phyloP scores from a whole-genome alignment of 2,329 filamentous ascomycete species.

The Trichoderma cornu-damae region DNA sequence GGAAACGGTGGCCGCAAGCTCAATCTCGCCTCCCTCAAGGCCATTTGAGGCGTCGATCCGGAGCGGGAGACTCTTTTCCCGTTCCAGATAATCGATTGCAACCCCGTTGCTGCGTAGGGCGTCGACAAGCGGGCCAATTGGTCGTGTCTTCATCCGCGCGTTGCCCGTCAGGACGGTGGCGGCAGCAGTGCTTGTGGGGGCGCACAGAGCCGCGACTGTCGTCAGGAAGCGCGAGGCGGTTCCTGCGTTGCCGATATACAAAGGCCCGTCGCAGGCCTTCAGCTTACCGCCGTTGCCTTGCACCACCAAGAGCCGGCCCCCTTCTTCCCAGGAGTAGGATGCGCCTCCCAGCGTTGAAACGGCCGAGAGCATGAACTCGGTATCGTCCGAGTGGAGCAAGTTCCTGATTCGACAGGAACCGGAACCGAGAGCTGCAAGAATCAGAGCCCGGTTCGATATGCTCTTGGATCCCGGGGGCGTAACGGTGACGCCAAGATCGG shows the following conservation, averaged over 20 bases:
- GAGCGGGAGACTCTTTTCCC: constrained; percentile 76
- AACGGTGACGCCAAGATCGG: constrained; percentile 63
- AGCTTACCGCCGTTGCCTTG: constrained; percentile 86
- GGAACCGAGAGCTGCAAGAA: constrained; percentile 84
- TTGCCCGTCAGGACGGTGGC: constrained; percentile 88
- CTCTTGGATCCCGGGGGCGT: constrained; percentile 94
- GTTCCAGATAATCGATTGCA: constrained; percentile 79
- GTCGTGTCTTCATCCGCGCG: constrained; percentile 89
- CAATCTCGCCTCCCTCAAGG: constrained; percentile 79
- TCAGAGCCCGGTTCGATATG: constrained; percentile 89
- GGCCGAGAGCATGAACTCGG: constrained; percentile 95
- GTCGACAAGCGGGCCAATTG: constrained; percentile 89
- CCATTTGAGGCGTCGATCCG: constrained; percentile 77
- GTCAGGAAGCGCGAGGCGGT: constrained; percentile 95
- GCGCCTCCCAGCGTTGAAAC: constrained; percentile 78
- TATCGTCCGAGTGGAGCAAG: constrained; percentile 91
- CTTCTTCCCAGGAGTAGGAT: constrained; percentile 88
- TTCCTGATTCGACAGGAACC: constrained; percentile 88
- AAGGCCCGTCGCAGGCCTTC: constrained; percentile 64
- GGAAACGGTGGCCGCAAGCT: constrained; percentile 89
- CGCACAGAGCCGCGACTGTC: constrained; percentile 80
- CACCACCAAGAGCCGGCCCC: constrained; percentile 84
- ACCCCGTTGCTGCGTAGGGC: constrained; percentile 83
- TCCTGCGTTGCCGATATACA: constrained; percentile 94
- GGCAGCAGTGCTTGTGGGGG: constrained; percentile 51